These are phyloP conservation scores for Russula emetica DNA, from an alignment of 768 basidiomycete species.

Conservation along the genomic window DNA sequence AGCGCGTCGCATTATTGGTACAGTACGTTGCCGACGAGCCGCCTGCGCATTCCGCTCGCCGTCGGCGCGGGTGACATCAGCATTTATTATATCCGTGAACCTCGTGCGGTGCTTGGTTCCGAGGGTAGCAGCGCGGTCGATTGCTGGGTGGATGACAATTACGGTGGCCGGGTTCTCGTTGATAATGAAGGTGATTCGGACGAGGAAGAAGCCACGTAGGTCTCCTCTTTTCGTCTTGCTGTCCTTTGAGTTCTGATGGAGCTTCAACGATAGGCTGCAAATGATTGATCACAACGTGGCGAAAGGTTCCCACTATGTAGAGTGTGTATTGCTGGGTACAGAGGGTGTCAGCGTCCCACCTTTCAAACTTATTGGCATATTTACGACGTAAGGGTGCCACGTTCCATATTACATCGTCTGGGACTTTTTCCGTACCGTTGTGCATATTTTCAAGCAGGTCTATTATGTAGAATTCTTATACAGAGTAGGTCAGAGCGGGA, in stretches of 20 bases:
- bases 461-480: conserved; percentile 8
- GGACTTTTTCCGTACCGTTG: background rate
- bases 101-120: conserved; percentile 47
- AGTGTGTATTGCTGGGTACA: conserved; percentile 84
- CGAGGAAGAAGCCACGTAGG: conserved; percentile 64
- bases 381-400: conserved; percentile 53
- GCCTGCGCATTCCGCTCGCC: conserved; percentile 77
- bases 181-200: conserved; percentile 69
- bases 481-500: background rate
- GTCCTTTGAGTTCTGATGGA: conserved; percentile 7
- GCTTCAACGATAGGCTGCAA: conserved; percentile 49
- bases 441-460: conserved; percentile 1
- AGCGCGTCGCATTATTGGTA: conserved; percentile 86
- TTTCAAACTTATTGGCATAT: conserved; percentile 92
- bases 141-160: conserved; percentile 99
- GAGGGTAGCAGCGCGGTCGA: conserved; percentile 62
- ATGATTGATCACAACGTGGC: conserved; percentile 85
- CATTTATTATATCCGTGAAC: conserved; percentile 82
- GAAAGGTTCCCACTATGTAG: conserved; percentile 89
- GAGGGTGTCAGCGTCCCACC: conserved; percentile 73
- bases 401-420: background rate
- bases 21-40: conserved; percentile 78
- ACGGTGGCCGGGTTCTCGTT: conserved; percentile 66
- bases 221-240: conserved; percentile 10
- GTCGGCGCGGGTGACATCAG: conserved; percentile 89